Evolutionary conservation across 768 basidiomycete genomes (phyloP).

Genomic region (Podaxis sp.): DNA sequence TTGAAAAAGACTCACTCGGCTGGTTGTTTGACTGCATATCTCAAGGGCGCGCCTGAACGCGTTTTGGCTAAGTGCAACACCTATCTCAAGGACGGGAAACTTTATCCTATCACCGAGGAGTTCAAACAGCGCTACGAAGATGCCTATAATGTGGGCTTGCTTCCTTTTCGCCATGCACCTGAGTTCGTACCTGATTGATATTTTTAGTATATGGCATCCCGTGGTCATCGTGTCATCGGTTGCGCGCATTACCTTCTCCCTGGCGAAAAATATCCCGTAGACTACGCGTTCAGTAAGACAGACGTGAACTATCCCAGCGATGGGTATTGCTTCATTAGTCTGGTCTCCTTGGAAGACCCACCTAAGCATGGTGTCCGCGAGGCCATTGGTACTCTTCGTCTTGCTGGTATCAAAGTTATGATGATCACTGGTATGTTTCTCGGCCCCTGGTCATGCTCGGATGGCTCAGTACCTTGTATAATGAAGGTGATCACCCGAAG

Average conservation of each 20-base stretch:
- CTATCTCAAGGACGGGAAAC: conserved; percentile 51
- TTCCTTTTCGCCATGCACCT: neutral
- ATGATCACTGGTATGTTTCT: conserved; percentile 60
- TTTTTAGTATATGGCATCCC: conserved; percentile 69
- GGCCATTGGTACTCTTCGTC: conserved; percentile 66
- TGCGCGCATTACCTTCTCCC: conserved; percentile 61
- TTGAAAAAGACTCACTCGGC: conserved; percentile 51
- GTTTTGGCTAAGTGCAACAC: conserved; percentile 63
- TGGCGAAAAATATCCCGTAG: conserved; percentile 41
- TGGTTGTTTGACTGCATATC: conserved; percentile 51
- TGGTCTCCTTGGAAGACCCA: conserved; percentile 68
- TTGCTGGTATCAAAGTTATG: conserved; percentile 75
- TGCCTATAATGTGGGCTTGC: conserved; percentile 52
- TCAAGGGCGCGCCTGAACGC: conserved; percentile 72
- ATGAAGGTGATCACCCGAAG: conserved; percentile 63
- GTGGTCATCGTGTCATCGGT: conserved; percentile 74
- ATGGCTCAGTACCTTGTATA: neutral
- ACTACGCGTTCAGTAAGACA: conserved; percentile 52
- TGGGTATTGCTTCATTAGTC: conserved; percentile 62
- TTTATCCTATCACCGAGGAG: conserved; percentile 50
- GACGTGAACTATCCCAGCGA: conserved; percentile 51
- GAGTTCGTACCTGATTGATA: conserved; percentile 1
- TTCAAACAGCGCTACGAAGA: conserved; percentile 54
- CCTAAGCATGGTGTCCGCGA: conserved; percentile 72
- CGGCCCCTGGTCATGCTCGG: neutral